Evolutionary conservation across 306 rosid genomes (phyloP).

Genomic region (Rosa rugosa): DNA sequence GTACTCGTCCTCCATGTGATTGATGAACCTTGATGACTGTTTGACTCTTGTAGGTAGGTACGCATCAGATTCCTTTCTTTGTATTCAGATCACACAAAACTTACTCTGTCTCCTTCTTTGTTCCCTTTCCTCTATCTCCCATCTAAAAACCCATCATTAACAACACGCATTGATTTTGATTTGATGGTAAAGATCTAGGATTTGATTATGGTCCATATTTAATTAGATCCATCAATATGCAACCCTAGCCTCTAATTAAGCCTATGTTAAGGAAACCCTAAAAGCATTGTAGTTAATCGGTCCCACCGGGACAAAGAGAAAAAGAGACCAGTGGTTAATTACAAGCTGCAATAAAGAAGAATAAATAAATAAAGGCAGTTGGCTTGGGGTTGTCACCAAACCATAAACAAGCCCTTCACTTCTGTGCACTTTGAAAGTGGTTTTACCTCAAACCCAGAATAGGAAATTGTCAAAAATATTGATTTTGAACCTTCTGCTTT

Average conservation of each 20-base stretch:
- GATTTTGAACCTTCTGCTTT: conserved; percentile 8
- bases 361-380: conserved; percentile 32
- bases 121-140: neutral
- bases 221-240: conserved; percentile 10
- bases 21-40: conserved; percentile 8
- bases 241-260: conserved; percentile 13
- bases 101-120: conserved; percentile 28
- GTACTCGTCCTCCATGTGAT: neutral
- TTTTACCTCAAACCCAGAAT: conserved; percentile 2
- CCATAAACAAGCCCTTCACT: conserved; percentile 44
- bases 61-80: conserved; percentile 19
- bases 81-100: conserved; percentile 34
- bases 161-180: conserved; percentile 37
- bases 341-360: conserved; percentile 28
- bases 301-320: neutral
- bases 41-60: neutral
- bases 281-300: conserved; percentile 13
- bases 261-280: conserved; percentile 28
- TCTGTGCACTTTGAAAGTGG: conserved; percentile 4
- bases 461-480: neutral
- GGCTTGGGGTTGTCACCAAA: conserved; percentile 55
- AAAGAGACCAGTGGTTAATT: conserved; percentile 45
- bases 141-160: neutral
- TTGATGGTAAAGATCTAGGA: conserved; percentile 55
- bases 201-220: conserved; percentile 8